A percentile compares a stretch with the other conserved stretches of the same genome.
Conservation (phyloP, 306 rosid genomes). For the Quercus suber region DNA sequence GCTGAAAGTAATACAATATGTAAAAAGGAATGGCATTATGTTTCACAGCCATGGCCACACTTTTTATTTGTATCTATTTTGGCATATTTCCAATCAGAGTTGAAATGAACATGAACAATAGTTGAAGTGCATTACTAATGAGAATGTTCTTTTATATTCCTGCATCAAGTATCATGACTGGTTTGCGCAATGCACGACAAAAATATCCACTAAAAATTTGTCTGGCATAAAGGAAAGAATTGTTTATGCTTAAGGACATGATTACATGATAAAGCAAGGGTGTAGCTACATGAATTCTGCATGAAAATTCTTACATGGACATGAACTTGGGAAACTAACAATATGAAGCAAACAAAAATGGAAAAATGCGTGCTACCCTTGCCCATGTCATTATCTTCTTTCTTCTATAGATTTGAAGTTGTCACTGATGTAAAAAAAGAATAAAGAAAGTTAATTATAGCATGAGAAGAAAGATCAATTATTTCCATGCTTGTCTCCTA, state of each 20-base stretch:
- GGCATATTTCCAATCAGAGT: no score
- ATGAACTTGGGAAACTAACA: neutral
- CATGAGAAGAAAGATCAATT: neutral
- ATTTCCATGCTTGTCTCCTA: neutral
- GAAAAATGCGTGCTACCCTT: neutral
- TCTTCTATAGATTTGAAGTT: neutral
- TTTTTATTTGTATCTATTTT: neutral
- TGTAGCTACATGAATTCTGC: neutral
- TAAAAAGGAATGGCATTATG: neutral
- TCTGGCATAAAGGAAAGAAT: neutral
- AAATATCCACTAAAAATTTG: no score
- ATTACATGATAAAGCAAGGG: neutral
- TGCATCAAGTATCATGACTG: no score
- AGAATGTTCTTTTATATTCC: no score
- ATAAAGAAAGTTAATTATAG: neutral
- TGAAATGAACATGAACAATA: no score
- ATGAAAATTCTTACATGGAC: neutral
- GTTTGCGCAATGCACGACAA: no score
- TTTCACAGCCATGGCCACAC: neutral
- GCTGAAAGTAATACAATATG: neutral
- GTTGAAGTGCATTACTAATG: no score
- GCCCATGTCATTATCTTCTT: neutral
- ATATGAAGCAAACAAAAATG: neutral
- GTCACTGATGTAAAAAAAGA: neutral
- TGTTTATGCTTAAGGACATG: neutral